Evolutionary conservation across 208 protist species (phyloP).

Genomic region (Crithidia bombi): DNA sequence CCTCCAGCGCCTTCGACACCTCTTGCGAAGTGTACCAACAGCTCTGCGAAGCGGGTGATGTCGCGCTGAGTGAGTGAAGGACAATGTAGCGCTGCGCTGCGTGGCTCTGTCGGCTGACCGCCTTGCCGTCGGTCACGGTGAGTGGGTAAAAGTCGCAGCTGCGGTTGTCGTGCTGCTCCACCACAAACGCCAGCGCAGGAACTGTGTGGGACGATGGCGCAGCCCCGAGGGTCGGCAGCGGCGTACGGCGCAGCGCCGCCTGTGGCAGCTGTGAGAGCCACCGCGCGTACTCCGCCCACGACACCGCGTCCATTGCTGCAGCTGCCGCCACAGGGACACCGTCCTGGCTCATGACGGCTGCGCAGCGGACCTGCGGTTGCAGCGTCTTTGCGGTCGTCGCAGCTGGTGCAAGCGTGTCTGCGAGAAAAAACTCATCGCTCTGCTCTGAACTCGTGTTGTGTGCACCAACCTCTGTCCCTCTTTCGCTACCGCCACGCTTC

Average conservation of each 20-base stretch:
- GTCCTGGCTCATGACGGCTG: neutral
- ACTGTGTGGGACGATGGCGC: too few species aligned
- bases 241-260: neutral
- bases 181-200: neutral
- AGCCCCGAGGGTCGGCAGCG: too few species aligned
- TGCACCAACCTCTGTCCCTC: neutral
- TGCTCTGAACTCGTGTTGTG: neutral
- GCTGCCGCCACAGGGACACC: neutral
- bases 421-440: neutral
- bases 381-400: neutral
- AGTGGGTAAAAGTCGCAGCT: conserved; percentile 1
- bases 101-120: neutral
- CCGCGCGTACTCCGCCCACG: conserved; percentile 22
- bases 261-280: conserved; percentile 16
- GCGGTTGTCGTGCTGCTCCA: neutral
- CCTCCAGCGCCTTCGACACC: neutral
- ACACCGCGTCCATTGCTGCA: conserved; percentile 24
- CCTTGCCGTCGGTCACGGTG: conserved; percentile 3
- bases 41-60: too few species aligned
- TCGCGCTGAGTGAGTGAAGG: too few species aligned
- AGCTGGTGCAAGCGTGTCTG: neutral
- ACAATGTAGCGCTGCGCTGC: conserved; percentile 7
- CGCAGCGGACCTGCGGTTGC: conserved; percentile 5
- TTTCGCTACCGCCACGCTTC: too few species aligned
- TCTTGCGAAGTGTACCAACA: neutral